Conservation (phyloP, 164 flowering plant species). For the Chloranthus sessilifolius region DNA sequence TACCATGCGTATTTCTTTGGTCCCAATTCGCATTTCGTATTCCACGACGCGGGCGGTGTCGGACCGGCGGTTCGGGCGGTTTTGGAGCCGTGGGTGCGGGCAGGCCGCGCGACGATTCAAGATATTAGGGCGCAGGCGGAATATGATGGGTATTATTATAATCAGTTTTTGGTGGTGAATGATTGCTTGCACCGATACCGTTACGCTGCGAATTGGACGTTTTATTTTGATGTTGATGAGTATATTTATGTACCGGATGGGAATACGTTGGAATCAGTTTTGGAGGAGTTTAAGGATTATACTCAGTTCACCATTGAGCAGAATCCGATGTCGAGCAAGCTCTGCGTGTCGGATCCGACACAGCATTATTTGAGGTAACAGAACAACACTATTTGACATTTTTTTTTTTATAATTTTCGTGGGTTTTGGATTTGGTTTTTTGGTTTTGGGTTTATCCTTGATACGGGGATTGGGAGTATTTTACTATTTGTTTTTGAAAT, state of each 20-base stretch:
- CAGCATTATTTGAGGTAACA: slow-evolving; percentile 30
- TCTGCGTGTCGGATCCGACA: slow-evolving; percentile 45
- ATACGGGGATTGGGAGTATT: too few relatives aligned
- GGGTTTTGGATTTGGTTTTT: too few relatives aligned
- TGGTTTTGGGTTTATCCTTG: too few relatives aligned
- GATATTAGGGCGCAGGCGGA: slow-evolving; percentile 48
- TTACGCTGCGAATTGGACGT: slow-evolving; percentile 58
- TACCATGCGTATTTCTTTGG: slow-evolving; percentile 70
- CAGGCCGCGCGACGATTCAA: slow-evolving; percentile 50
- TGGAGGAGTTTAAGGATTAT: slow-evolving; percentile 34
- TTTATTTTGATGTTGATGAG: slow-evolving; percentile 67
- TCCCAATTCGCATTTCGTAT: slow-evolving; percentile 50
- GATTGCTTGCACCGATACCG: slow-evolving; percentile 56
- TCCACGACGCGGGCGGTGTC: slow-evolving; percentile 67
- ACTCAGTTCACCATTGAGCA: slow-evolving; percentile 75
- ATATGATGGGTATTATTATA: slow-evolving; percentile 56
- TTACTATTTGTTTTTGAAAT: too few relatives aligned
- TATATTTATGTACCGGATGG: slow-evolving; percentile 51
- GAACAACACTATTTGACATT: too few relatives aligned
- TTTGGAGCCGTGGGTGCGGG: slow-evolving; percentile 57
- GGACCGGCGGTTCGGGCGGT: slow-evolving; percentile 39
- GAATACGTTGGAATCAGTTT: slow-evolving; percentile 34
- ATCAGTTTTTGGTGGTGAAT: slow-evolving; percentile 62
- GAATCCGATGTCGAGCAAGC: slow-evolving; percentile 53
- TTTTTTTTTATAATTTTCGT: too few relatives aligned